Conservation (phyloP, 208 protist species). For the Endotrypanum monterogeii region DNA sequence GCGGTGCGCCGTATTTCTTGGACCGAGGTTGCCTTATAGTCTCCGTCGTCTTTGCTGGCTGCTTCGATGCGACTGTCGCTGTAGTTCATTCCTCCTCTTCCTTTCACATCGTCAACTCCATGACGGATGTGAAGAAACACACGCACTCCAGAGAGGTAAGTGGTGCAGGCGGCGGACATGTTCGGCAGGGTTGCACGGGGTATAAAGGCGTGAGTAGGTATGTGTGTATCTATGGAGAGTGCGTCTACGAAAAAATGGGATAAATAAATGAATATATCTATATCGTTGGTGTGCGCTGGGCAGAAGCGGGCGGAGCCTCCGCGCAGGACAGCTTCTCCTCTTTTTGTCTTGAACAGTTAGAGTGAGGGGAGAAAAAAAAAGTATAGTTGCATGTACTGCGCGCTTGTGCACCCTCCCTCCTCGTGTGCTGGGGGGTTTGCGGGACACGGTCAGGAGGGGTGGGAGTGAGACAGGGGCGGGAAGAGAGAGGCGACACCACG, state of each 20-base stretch:
- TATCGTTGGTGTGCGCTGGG: background rate
- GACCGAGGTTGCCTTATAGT: background rate
- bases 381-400: no score
- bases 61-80: background rate
- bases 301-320: background rate
- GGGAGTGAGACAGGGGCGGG: background rate
- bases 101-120: background rate
- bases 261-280: background rate
- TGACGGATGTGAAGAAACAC: constrained; percentile 68
- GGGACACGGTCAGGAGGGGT: background rate
- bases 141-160: constrained; percentile 39
- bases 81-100: background rate
- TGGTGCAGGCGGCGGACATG: background rate
- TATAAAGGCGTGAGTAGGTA: background rate
- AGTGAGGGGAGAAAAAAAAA: background rate
- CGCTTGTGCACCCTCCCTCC: background rate
- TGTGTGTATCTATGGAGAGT: constrained; percentile 1
- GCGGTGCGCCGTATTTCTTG: constrained; percentile 16
- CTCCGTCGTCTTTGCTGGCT: constrained; percentile 4
- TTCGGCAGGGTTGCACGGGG: background rate
- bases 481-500: background rate
- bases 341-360: background rate
- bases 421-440: background rate
- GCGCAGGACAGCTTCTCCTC: background rate
- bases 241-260: background rate